Evolutionary conservation across 2,329 filamentous ascomycete species (phyloP).

Genomic region (Colletotrichum brevisporum): DNA sequence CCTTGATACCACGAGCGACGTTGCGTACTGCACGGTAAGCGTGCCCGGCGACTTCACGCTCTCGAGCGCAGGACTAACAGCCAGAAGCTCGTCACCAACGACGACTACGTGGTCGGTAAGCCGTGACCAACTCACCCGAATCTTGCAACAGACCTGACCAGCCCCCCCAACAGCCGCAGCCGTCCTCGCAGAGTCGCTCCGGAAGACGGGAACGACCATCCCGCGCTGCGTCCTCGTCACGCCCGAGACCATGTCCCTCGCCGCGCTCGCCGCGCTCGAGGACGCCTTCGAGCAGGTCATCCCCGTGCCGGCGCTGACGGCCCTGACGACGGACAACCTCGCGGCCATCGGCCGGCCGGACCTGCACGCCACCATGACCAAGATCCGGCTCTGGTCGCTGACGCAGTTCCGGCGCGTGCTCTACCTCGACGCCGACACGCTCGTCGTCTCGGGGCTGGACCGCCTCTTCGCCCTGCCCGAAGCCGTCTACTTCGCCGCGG

Average conservation of each 20-base stretch:
- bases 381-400: constrained; percentile 78
- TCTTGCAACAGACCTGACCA: neutral
- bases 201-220: constrained; percentile 31
- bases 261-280: constrained; percentile 17
- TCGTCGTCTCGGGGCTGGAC: constrained; percentile 75
- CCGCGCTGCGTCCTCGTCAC: constrained; percentile 39
- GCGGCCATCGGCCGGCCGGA: constrained; percentile 78
- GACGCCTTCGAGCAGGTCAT: constrained; percentile 36
- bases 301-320: constrained; percentile 33
- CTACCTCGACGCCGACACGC: constrained; percentile 74
- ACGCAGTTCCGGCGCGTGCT: constrained; percentile 66
- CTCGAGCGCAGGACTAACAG: neutral
- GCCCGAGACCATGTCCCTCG: constrained; percentile 29
- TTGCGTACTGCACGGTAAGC: constrained; percentile 33
- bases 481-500: constrained; percentile 56
- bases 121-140: neutral
- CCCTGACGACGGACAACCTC: constrained; percentile 62
- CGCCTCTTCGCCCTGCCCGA: constrained; percentile 78
- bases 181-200: constrained; percentile 41
- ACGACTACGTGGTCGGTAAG: constrained; percentile 41
- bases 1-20: constrained; percentile 4
- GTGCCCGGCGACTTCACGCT: rapidly evolving
- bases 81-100: constrained; percentile 40
- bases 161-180: constrained; percentile 14
- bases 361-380: constrained; percentile 77